Evolutionary conservation across 495 filamentous ascomycete genomes (phyloP), one percentile per base, ranked within the genome.

Genomic region (Daldinia childiae): DNA sequence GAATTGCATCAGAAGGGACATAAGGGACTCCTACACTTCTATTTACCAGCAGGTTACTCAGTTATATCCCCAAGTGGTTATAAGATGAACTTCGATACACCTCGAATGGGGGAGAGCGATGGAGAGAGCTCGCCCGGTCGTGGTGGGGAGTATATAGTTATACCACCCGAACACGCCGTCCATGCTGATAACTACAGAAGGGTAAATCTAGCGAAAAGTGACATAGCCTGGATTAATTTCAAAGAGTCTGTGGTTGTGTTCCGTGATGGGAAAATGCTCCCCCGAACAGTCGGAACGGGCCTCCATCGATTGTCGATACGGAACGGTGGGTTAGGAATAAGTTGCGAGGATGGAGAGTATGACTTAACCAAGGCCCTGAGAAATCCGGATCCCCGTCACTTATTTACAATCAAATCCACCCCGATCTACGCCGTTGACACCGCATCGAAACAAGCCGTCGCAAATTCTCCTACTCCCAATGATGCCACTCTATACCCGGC

Each of bases 71-170:
- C 66, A 3, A 27, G 5, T 1, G 60, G 60, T 11, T 6, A 52
- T 4, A 11, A 0, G 6, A 59, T 69, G 54, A 64, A 38, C 6
- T 48, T 69, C 24, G 54, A 62, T 12, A 36, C 34, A 3, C 6
- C 19, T 41, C 43, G 12, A 4, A 24, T 24, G 1, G 30, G 3
- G 4, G 15, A 51, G 6, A 14, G 24, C 3, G 21, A 68, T 30
- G 58, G 64, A 26, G 9, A 24, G 5, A 45, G 50, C 11, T 32
- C 4, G 0, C 14, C 38, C 0, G 51, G 65, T 0, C 6, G 12
- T 9, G 65, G 65, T 27, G 65, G 65, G 29, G 58, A 48, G 11
- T 68, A 62, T 21, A 39, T 21, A 4, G 5, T 63, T 3, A n/a
- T 69, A 15, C 58, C 48, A 6, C 24, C 52, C n/a, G 39, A 39